Conservation (phyloP, 768 basidiomycete genomes). For the Tricholoma sp. region DNA sequence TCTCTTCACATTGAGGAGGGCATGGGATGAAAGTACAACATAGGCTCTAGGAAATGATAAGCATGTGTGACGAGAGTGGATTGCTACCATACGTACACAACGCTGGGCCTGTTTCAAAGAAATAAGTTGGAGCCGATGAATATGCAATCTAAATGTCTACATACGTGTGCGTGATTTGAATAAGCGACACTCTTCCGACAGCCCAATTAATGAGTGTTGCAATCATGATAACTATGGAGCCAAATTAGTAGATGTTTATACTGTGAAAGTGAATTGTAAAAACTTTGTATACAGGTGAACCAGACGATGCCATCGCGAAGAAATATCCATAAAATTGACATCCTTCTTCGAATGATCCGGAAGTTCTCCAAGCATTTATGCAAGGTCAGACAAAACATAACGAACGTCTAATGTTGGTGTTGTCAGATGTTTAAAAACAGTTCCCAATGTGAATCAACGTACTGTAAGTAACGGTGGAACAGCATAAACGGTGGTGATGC, state of each 20-base stretch:
- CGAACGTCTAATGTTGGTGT: not conserved
- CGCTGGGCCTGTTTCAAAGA: not conserved
- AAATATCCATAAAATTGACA: not conserved
- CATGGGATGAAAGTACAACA: not conserved
- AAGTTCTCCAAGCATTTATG: not conserved
- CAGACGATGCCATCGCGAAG: not conserved
- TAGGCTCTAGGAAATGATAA: not conserved
- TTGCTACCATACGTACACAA: not conserved
- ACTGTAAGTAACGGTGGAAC: not conserved
- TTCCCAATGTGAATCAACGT: not conserved
- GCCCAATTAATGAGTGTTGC: not conserved
- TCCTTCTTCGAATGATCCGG: not conserved
- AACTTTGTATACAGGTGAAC: not conserved
- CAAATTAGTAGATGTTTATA: not conserved
- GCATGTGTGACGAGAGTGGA: not conserved
- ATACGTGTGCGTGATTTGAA: not conserved
- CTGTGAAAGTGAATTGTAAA: not conserved
- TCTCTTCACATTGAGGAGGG: not conserved
- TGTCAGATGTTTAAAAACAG: not conserved
- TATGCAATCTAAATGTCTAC: not conserved
- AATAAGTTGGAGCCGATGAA: no score
- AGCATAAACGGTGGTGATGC: not conserved
- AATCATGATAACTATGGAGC: not conserved
- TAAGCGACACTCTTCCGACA: not conserved
- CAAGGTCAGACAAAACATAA: not conserved